phyloP scores from a whole-genome alignment of 441 rosid species.

The Melastoma candidum region DNA sequence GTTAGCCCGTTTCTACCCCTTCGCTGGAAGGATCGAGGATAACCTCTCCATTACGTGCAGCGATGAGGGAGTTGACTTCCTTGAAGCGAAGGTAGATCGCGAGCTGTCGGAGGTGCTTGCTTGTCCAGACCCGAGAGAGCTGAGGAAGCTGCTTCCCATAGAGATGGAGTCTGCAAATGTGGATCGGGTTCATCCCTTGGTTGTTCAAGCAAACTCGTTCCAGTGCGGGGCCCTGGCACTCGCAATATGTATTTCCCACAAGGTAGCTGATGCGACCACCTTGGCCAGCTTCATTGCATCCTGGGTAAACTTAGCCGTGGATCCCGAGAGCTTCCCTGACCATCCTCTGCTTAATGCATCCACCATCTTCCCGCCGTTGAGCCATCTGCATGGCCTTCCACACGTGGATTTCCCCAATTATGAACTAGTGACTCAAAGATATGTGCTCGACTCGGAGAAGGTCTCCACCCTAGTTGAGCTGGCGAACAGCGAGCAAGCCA shows the following conservation, averaged over 20 bases:
- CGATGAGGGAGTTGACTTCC: slow-evolving; percentile 32
- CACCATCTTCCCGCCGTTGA: slow-evolving; percentile 15
- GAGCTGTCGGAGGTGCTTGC: slow-evolving; percentile 20
- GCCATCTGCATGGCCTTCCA: not conserved
- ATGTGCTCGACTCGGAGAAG: no score
- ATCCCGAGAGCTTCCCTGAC: not conserved
- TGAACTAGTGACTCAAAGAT: no score
- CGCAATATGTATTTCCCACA: slow-evolving; percentile 13
- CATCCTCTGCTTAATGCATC: slow-evolving; percentile 8
- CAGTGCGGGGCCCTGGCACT: slow-evolving; percentile 25
- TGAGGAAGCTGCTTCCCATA: slow-evolving; percentile 25
- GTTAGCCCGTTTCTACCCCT: slow-evolving; percentile 22
- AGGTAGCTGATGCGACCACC: slow-evolving; percentile 13
- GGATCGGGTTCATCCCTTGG: slow-evolving; percentile 9
- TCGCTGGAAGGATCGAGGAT: slow-evolving; percentile 32
- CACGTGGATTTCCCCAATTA: no score
- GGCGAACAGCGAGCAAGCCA: no score
- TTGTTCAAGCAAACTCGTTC: slow-evolving; percentile 26
- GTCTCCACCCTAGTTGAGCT: no score
- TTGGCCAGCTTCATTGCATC: slow-evolving; percentile 13
- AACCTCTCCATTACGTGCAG: slow-evolving; percentile 30
- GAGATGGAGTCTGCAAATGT: slow-evolving; percentile 15
- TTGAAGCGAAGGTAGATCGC: slow-evolving; percentile 26
- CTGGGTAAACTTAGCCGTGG: slow-evolving; percentile 10
- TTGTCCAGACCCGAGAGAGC: slow-evolving; percentile 17